Conservation (phyloP, 192 early-diverging fungal genomes). For the Phlyctochytrium arcticum region DNA sequence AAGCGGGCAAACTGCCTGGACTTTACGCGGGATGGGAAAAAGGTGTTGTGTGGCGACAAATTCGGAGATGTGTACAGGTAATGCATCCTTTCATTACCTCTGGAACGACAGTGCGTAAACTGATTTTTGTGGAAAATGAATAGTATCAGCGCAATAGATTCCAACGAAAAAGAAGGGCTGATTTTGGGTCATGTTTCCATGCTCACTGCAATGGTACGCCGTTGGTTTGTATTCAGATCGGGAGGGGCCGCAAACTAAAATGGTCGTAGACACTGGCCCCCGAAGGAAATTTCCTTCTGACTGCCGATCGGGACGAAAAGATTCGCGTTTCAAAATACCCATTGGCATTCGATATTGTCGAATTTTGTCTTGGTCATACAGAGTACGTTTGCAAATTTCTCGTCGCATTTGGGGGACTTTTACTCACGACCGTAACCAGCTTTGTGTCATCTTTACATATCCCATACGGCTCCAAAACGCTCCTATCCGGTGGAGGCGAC, state of each 20-base stretch:
- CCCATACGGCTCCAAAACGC: slow-evolving; percentile 47
- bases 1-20: slow-evolving; percentile 75
- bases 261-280: slow-evolving; percentile 54
- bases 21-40: slow-evolving; percentile 60
- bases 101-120: no score
- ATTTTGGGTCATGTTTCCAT: slow-evolving; percentile 93
- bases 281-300: slow-evolving; percentile 69
- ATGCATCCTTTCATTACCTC: not conserved
- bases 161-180: slow-evolving; percentile 34
- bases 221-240: no score
- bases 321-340: slow-evolving; percentile 92
- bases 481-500: slow-evolving; percentile 86
- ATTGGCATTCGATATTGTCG: slow-evolving; percentile 81
- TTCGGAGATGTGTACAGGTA: slow-evolving; percentile 93
- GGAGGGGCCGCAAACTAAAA: no score
- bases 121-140: no score
- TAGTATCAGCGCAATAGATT: slow-evolving; percentile 27
- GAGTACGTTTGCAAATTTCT: slow-evolving; percentile 48
- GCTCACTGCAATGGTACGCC: slow-evolving; percentile 74
- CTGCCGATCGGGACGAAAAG: slow-evolving; percentile 97
- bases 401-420: not conserved
- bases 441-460: slow-evolving; percentile 69
- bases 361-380: slow-evolving; percentile 87
- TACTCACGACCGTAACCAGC: no score
- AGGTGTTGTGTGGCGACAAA: slow-evolving; percentile 83